Conservation (phyloP, 768 basidiomycete genomes). For the Saitozyma podzolica region DNA sequence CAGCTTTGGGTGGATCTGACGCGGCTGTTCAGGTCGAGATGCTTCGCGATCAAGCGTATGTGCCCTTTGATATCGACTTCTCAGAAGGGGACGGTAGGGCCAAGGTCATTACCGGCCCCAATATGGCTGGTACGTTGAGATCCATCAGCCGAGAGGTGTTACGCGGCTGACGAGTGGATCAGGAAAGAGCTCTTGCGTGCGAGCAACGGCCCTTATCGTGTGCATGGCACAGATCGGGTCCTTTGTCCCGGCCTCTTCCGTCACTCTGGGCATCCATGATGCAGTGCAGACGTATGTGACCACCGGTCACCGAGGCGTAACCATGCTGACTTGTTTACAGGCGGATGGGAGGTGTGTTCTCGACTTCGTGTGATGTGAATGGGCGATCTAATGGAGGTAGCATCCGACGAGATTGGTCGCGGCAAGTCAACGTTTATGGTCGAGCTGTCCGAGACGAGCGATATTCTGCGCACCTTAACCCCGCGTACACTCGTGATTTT, state of each 20-base stretch:
- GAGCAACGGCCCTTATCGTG: constrained; percentile 52
- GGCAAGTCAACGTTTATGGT: constrained; percentile 95
- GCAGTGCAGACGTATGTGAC: constrained; percentile 64
- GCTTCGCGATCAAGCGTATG: constrained; percentile 73
- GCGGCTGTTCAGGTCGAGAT: constrained; percentile 60
- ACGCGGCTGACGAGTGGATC: constrained; percentile 7
- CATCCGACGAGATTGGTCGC: constrained; percentile 80
- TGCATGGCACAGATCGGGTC: constrained; percentile 80
- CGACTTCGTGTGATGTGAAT: background rate
- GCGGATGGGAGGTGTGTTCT: constrained; percentile 75
- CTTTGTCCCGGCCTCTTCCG: constrained; percentile 78
- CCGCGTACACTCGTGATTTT: constrained; percentile 78
- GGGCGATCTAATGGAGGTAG: constrained; percentile 53
- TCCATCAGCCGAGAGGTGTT: background rate
- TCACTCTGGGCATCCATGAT: constrained; percentile 76
- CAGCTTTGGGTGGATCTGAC: constrained; percentile 1
- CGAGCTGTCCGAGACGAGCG: constrained; percentile 89
- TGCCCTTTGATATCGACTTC: constrained; percentile 75
- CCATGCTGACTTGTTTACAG: too few species aligned
- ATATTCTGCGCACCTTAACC: constrained; percentile 77
- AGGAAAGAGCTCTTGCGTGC: constrained; percentile 80
- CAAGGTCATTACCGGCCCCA: constrained; percentile 56
- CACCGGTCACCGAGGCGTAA: too few species aligned
- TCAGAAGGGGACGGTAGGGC: constrained; percentile 55
- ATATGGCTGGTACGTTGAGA: constrained; percentile 53